These are phyloP conservation scores for Hyphopichia homilentoma DNA, from an alignment of 805 yeast species.

Conservation along the genomic window DNA sequence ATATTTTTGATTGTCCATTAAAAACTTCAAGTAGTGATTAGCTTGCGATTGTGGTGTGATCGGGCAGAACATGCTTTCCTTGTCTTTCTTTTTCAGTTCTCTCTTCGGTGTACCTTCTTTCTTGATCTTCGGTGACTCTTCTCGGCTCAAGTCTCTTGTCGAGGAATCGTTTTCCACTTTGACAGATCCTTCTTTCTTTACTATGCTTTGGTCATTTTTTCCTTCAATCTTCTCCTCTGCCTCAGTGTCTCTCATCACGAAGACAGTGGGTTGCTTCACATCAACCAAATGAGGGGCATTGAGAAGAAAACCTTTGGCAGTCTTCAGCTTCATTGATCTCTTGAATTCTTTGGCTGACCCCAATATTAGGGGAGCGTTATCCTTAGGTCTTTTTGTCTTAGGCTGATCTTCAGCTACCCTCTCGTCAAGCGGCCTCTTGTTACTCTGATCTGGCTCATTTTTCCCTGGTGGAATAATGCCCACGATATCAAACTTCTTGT, in stretches of 20 bases:
- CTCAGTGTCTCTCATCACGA: constrained; percentile 3
- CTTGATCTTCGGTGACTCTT: too few species aligned
- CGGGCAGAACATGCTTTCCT: constrained; percentile 6
- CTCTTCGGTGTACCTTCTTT: too few species aligned
- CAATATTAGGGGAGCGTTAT: constrained; percentile 17
- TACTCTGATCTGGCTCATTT: constrained; percentile 6
- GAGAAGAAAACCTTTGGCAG: constrained; percentile 49
- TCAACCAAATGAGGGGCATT: constrained; percentile 48
- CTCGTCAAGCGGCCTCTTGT: constrained; percentile 4
- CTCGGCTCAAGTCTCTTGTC: neutral
- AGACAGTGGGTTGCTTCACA: constrained; percentile 24
- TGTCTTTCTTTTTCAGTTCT: neutral
- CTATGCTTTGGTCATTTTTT: too few species aligned
- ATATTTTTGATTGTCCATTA: constrained; percentile 8
- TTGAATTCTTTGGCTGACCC: constrained; percentile 44
- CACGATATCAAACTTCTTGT: constrained; percentile 14
- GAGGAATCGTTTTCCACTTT: neutral
- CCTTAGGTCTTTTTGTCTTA: neutral
- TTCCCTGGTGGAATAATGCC: too few species aligned
- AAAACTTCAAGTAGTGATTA: constrained; percentile 10
- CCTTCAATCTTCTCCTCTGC: too few species aligned
- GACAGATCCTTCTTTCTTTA: neutral
- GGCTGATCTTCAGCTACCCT: constrained; percentile 1
- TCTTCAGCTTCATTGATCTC: constrained; percentile 44
- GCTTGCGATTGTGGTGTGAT: constrained; percentile 16